Percentiles rank a stretch among this genome's conserved stretches.
phyloP scores from a whole-genome alignment of 2,329 filamentous ascomycete genomes.

The Arthrobotrys sinensis region DNA sequence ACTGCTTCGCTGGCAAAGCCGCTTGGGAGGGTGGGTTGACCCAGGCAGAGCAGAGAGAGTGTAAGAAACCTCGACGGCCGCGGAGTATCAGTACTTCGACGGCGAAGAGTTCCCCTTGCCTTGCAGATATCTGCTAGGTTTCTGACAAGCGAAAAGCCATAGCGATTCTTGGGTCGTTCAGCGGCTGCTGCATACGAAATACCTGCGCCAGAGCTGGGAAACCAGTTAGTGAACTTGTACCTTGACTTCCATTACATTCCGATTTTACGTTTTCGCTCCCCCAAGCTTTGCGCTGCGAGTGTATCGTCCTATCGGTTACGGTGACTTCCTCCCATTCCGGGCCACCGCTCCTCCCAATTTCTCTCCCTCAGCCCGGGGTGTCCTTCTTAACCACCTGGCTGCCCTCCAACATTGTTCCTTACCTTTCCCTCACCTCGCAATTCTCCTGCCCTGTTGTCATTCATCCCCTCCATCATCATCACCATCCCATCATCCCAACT shows the following conservation, averaged over 20 bases:
- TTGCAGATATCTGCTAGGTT: conserved; percentile 55
- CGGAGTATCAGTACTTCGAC: conserved; percentile 49
- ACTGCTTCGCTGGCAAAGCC: conserved; percentile 61
- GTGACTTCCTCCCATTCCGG: conserved; percentile 61
- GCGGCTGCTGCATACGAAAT: conserved; percentile 1
- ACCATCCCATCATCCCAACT: conserved; percentile 25
- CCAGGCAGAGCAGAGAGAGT: background rate
- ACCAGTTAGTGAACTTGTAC: conserved; percentile 39
- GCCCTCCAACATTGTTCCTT: conserved; percentile 41
- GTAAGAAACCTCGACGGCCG: conserved; percentile 18
- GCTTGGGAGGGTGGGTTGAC: conserved; percentile 44
- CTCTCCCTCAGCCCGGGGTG: conserved; percentile 49
- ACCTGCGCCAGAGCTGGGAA: conserved; percentile 5
- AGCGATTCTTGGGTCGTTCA: conserved; percentile 24
- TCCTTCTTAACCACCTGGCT: conserved; percentile 54
- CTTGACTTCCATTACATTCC: conserved; percentile 44
- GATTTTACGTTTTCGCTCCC: conserved; percentile 52
- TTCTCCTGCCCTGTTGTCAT: conserved; percentile 27
- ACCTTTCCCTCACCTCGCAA: conserved; percentile 31
- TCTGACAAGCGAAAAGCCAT: conserved; percentile 55
- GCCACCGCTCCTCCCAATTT: conserved; percentile 59
- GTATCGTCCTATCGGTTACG: conserved; percentile 60
- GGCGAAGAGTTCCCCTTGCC: conserved; percentile 57
- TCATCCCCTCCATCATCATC: conserved; percentile 20
- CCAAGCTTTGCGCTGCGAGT: conserved; percentile 39